A percentile compares a stretch with the other conserved stretches of the same genome.
Evolutionary conservation across 2,329 filamentous ascomycete species (phyloP).

Genomic region (Venturia carpophila): DNA sequence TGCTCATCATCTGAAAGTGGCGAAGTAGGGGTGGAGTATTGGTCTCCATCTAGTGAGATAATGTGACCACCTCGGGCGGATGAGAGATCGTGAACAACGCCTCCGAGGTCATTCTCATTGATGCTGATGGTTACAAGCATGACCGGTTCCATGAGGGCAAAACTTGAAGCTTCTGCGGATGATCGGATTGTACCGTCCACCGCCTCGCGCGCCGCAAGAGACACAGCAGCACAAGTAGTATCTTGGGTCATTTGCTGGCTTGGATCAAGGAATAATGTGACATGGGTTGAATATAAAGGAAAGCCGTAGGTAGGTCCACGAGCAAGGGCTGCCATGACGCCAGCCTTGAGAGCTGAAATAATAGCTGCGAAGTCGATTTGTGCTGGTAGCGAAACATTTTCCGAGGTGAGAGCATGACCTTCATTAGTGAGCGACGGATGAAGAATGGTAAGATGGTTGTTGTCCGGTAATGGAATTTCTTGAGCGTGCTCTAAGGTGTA

Average conservation of each 20-base stretch:
- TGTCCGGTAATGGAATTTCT: slow-evolving; percentile 47
- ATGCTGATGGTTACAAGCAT: slow-evolving; percentile 85
- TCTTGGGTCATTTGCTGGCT: slow-evolving; percentile 56
- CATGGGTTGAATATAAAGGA: slow-evolving; percentile 67
- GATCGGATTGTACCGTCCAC: slow-evolving; percentile 51
- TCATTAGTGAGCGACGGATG: slow-evolving; percentile 39
- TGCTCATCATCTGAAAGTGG: slow-evolving; percentile 19
- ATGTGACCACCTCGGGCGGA: slow-evolving; percentile 67
- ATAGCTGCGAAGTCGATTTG: slow-evolving; percentile 44
- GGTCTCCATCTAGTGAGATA: slow-evolving; percentile 56
- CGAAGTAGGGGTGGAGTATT: slow-evolving; percentile 20
- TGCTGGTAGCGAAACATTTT: slow-evolving; percentile 37
- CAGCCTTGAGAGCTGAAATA: slow-evolving; percentile 59
- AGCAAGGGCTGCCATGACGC: slow-evolving; percentile 73
- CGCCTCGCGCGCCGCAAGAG: slow-evolving; percentile 51
- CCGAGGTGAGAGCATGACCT: slow-evolving; percentile 3
- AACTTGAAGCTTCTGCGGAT: slow-evolving; percentile 46
- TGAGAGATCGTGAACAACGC: slow-evolving; percentile 74
- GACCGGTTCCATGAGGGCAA: slow-evolving; percentile 80
- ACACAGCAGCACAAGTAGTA: slow-evolving; percentile 59
- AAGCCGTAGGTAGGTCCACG: slow-evolving; percentile 75
- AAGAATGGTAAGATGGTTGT: slow-evolving; percentile 58
- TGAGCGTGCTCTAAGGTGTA: slow-evolving; percentile 20
- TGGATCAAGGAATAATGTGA: slow-evolving; percentile 63
- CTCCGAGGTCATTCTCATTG: slow-evolving; percentile 71